These are phyloP conservation scores for Fusarium austroafricanum DNA, from an alignment of 2,329 filamentous ascomycete genomes.

Conservation along the genomic window DNA sequence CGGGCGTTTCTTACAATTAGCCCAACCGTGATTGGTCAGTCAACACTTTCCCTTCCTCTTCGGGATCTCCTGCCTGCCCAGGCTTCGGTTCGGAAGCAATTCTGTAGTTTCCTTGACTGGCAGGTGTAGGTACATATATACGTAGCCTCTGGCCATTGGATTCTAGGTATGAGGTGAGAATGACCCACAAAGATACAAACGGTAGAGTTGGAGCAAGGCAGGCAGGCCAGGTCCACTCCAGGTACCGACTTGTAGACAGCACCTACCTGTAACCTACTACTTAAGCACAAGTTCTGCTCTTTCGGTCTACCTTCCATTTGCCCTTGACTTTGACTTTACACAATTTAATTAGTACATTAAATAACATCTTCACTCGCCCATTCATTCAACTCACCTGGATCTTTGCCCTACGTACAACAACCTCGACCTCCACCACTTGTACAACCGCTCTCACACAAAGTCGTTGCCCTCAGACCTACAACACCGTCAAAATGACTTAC, in stretches of 20 bases:
- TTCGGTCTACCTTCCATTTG: background rate
- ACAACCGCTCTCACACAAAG: constrained; percentile 1
- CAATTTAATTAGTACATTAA: constrained; percentile 4
- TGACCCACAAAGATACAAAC: constrained; percentile 10
- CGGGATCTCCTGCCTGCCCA: constrained; percentile 38
- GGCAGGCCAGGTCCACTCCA: constrained; percentile 21
- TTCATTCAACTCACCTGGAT: background rate
- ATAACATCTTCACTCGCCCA: constrained; percentile 1
- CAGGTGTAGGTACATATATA: background rate
- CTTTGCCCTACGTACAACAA: background rate
- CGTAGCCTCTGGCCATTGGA: background rate
- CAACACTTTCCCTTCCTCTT: constrained; percentile 10
- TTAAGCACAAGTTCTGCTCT: constrained; percentile 26
- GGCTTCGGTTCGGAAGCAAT: constrained; percentile 26
- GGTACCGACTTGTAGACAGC: constrained; percentile 22
- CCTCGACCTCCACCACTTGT: background rate
- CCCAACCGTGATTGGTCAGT: constrained; percentile 29
- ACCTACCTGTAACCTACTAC: constrained; percentile 22
- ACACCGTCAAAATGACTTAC: constrained; percentile 63
- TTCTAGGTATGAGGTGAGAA: too few species aligned
- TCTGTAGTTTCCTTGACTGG: constrained; percentile 5
- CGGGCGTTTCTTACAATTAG: constrained; percentile 44
- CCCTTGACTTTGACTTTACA: background rate
- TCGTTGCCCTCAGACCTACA: constrained; percentile 3
- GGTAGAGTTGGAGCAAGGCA: constrained; percentile 7